Evolutionary conservation across 441 rosid species (phyloP).

Genomic region (Corymbia citriodora): DNA sequence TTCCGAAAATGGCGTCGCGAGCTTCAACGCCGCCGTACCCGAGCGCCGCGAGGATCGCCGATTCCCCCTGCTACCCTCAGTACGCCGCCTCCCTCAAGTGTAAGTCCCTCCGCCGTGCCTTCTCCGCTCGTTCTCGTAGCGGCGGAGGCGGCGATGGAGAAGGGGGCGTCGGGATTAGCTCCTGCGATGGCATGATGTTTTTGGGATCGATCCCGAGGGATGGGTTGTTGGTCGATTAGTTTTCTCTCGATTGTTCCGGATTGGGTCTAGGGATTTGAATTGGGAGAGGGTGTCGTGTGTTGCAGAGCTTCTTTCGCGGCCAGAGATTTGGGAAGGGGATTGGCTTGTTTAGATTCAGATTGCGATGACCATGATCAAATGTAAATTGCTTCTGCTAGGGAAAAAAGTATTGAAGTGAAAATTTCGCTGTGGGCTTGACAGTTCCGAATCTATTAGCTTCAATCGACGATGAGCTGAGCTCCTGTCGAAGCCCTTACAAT

Average conservation of each 20-base stretch:
- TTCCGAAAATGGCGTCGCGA: slow-evolving; percentile 36
- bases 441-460: background rate
- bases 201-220: background rate
- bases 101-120: slow-evolving; percentile 6
- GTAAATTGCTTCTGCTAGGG: background rate
- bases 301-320: background rate
- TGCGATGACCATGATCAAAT: background rate
- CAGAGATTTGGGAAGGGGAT: background rate
- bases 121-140: background rate
- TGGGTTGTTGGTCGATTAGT: background rate
- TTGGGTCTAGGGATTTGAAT: background rate
- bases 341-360: background rate
- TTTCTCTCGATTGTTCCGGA: background rate
- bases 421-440: background rate
- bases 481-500: background rate
- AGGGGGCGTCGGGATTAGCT: background rate
- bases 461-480: background rate
- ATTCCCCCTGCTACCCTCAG: slow-evolving; percentile 73
- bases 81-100: slow-evolving; percentile 91
- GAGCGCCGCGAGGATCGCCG: slow-evolving; percentile 78
- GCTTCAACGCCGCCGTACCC: slow-evolving; percentile 50
- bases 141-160: background rate
- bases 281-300: background rate
- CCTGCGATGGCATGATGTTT: background rate
- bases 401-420: background rate